Conservation (phyloP, 1,284 basidiomycete genomes). For the Tausonia pullulans region DNA sequence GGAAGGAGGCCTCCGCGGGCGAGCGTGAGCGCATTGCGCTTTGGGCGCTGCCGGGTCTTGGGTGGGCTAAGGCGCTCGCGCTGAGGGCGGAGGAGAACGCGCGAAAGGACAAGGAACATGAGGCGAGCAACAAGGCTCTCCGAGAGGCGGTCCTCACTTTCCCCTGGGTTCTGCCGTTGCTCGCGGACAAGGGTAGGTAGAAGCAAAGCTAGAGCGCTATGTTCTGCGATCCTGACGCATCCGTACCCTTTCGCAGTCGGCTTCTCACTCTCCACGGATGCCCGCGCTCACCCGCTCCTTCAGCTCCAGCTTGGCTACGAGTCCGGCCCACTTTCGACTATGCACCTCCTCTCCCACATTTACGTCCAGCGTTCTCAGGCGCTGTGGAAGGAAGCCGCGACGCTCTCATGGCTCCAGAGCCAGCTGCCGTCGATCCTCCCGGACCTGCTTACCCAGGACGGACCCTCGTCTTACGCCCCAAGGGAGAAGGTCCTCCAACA, state of each 20-base stretch:
- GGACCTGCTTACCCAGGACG: conserved; percentile 28
- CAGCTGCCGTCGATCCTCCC: conserved; percentile 41
- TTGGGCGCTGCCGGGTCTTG: conserved; percentile 68
- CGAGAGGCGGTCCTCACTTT: conserved; percentile 61
- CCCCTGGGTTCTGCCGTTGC: conserved; percentile 62
- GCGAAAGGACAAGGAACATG: conserved; percentile 37
- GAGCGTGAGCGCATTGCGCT: conserved; percentile 31
- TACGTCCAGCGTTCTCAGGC: conserved; percentile 64
- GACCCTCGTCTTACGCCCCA: conserved; percentile 31
- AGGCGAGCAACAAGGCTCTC: conserved; percentile 53
- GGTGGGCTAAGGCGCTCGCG: conserved; percentile 62
- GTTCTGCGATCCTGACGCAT: not conserved
- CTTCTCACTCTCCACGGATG: conserved; percentile 46
- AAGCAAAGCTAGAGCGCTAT: not conserved
- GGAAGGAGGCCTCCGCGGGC: conserved; percentile 18
- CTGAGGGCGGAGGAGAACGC: conserved; percentile 38
- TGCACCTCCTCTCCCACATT: conserved; percentile 63
- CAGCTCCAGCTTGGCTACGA: conserved; percentile 54
- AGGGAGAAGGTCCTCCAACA: conserved; percentile 37
- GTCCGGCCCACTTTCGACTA: conserved; percentile 37
- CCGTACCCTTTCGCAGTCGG: conserved; percentile 39
- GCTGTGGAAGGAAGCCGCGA: conserved; percentile 64
- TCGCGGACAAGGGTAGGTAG: conserved; percentile 56
- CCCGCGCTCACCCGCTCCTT: conserved; percentile 52
- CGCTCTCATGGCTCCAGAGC: conserved; percentile 56